A percentile compares a stretch with the other conserved stretches of the same genome.
phyloP scores from a whole-genome alignment of 441 rosid species.

The Adansonia gregorii region DNA sequence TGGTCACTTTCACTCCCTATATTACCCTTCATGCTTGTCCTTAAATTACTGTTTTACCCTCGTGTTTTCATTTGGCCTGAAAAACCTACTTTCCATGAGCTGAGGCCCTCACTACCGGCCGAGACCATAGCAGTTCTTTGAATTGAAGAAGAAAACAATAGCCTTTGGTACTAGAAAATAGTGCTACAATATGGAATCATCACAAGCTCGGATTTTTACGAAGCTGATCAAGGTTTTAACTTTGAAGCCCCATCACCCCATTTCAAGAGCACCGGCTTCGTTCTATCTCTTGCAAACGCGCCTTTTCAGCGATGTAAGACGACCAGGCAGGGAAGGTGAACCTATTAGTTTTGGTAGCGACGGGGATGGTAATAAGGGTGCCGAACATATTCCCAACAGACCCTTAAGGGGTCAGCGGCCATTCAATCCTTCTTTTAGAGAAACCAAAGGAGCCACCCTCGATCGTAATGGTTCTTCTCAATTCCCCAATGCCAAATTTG shows the following conservation, averaged over 20 bases:
- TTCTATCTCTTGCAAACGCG: conserved; percentile 25
- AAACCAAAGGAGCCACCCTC: background rate
- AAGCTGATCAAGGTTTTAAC: conserved; percentile 24
- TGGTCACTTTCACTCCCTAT: background rate
- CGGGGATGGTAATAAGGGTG: conserved; percentile 39
- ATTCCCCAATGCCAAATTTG: conserved; percentile 16
- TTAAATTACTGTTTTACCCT: conserved; percentile 19
- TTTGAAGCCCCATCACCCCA: conserved; percentile 16
- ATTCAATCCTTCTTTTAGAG: conserved; percentile 21
- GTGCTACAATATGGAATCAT: conserved; percentile 23
- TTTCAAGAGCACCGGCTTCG: conserved; percentile 10
- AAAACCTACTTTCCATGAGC: conserved; percentile 1
- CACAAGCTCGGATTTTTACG: conserved; percentile 25
- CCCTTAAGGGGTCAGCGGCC: conserved; percentile 61
- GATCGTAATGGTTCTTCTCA: conserved; percentile 18
- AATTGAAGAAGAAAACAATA: conserved; percentile 30
- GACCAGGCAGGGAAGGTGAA: conserved; percentile 20
- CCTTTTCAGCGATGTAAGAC: conserved; percentile 31
- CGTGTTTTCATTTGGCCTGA: background rate
- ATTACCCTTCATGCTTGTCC: conserved; percentile 19
- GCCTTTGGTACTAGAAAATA: background rate
- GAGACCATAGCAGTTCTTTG: background rate
- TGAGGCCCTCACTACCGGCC: background rate
- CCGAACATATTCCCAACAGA: conserved; percentile 67
- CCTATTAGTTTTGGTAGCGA: background rate